Base-by-base conservation (phyloP, 2,329 filamentous ascomycete species). In the Scolecobasidium constrictum region DNA sequence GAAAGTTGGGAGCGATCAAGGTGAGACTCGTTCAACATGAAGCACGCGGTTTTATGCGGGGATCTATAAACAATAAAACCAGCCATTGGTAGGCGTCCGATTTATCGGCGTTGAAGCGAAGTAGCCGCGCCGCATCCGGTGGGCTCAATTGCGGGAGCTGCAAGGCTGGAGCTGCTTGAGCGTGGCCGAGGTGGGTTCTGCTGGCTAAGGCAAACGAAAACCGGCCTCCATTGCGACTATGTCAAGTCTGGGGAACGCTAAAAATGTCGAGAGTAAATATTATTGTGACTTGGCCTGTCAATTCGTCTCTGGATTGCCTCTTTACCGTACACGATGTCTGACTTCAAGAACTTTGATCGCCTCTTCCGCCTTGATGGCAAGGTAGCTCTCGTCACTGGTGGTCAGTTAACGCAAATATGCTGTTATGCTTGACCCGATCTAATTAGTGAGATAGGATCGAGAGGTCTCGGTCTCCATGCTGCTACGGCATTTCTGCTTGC, bases 401-500 rank as follows among this genome's bases (percentile, higher is more conserved):
- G 57, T 57, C 46, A 40, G 49, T 31, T 13, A 38, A n/a, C n/a
- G n/a, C n/a, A n/a, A n/a, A n/a, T n/a, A n/a, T n/a, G n/a, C n/a
- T 3, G 19, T 28, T 35, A 11, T 11, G 17, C 16, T 12, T 18
- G 35, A 37, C 9, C 35, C 17, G 35, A 18, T 18, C 17, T 12
- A 37, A 11, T 11, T n/a, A n/a, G n/a, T n/a, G n/a, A n/a, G n/a
- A 12, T 35, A 65, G 63, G 63, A 19, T 63, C 61, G 2, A 53
- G 61, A 51, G 61, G 61, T 2, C 51, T 64, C 16, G 60, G 61
- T 13, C 55, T 63, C 9, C 58, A 63, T 33, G 53, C 60, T 6
- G 61, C 61, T 5, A 61, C 59, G 2, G 61, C 56, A 0, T 62
- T 65, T 36, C 56, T 64, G 5, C 54, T 60, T 20, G 62, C 62